These are phyloP conservation scores for Corinectria fuckeliana DNA, from an alignment of 2,329 filamentous ascomycete species.

Conservation along the genomic window DNA sequence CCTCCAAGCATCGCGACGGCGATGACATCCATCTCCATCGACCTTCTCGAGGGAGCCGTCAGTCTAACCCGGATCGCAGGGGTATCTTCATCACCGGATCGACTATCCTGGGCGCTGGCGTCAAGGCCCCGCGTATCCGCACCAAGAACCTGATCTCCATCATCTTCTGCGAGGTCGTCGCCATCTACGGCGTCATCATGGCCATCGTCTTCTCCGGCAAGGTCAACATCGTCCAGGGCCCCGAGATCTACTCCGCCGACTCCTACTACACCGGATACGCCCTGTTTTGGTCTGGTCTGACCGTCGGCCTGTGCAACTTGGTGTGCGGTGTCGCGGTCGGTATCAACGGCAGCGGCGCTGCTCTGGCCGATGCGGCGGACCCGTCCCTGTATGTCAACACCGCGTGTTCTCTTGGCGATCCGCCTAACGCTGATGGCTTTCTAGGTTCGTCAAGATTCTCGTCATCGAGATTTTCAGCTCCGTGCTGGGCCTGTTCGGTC, in stretches of 20 bases:
- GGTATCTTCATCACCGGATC: constrained; percentile 99
- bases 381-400: constrained; percentile 73
- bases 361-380: constrained; percentile 94
- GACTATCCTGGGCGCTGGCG: constrained; percentile 95
- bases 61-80: constrained; percentile 59
- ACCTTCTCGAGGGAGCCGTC: background rate
- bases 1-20: constrained; percentile 16
- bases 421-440: constrained; percentile 30
- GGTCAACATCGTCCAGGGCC: constrained; percentile 69
- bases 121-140: constrained; percentile 94
- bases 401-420: background rate
- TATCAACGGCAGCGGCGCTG: constrained; percentile 97
- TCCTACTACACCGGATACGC: constrained; percentile 96
- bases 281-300: constrained; percentile 93
- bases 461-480: constrained; percentile 99
- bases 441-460: constrained; percentile 95
- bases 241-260: constrained; percentile 72
- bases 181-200: constrained; percentile 99
- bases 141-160: constrained; percentile 99
- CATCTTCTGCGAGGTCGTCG: constrained; percentile 99
- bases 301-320: constrained; percentile 94
- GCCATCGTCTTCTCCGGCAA: constrained; percentile 97
- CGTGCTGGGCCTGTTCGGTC: constrained; percentile 91
- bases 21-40: constrained; percentile 9
- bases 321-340: constrained; percentile 96